These are phyloP conservation scores for Salvia hispanica DNA, from an alignment of 257 asterid genomes.

Conservation along the genomic window DNA sequence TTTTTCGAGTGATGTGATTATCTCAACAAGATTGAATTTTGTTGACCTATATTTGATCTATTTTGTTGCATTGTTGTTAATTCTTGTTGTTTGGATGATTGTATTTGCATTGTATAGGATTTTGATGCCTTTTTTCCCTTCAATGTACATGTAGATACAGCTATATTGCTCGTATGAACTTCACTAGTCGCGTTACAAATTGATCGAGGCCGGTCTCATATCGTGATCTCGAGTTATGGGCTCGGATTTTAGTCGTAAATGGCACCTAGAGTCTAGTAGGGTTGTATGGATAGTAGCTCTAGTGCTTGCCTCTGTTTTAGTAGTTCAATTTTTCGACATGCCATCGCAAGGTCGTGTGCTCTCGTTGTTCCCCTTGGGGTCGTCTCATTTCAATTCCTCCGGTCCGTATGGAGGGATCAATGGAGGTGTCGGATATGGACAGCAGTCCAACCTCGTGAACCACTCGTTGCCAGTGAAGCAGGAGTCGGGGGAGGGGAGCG, in stretches of 20 bases:
- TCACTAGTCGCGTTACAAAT: neutral
- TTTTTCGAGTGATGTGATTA: neutral
- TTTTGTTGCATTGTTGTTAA: neutral
- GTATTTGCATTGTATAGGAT: neutral
- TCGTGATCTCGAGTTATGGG: slow-evolving; percentile 36
- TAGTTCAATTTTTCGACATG: slow-evolving; percentile 54
- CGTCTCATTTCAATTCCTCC: slow-evolving; percentile 21
- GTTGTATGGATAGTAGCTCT: slow-evolving; percentile 46
- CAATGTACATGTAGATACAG: neutral
- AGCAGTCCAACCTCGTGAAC: slow-evolving; percentile 1
- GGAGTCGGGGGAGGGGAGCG: slow-evolving; percentile 7
- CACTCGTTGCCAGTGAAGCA: slow-evolving; percentile 15
- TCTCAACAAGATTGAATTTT: neutral
- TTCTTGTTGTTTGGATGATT: neutral
- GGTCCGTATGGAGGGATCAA: neutral
- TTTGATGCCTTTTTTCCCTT: neutral
- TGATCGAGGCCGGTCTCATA: neutral
- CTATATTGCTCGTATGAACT: neutral
- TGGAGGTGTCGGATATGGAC: neutral
- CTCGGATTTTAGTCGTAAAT: slow-evolving; percentile 22
- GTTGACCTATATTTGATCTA: slow-evolving; percentile 7
- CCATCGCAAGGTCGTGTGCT: slow-evolving; percentile 47
- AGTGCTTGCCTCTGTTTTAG: slow-evolving; percentile 45
- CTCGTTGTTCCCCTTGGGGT: slow-evolving; percentile 38
- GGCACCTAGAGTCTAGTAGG: slow-evolving; percentile 43